Evolutionary conservation across 768 basidiomycete genomes (phyloP).

Genomic region (Auricularia sp.): DNA sequence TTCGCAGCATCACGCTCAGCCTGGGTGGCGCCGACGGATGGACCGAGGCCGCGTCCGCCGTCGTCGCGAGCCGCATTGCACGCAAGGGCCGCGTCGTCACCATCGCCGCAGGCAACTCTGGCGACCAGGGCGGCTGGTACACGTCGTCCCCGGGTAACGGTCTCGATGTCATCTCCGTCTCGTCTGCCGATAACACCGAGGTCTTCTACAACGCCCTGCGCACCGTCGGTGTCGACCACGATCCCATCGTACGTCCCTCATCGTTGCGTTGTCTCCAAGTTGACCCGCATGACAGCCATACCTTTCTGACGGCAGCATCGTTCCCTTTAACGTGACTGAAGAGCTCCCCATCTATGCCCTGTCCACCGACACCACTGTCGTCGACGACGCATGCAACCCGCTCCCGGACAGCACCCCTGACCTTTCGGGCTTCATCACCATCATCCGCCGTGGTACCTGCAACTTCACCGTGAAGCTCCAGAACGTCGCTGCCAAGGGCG

Average conservation of each 20-base stretch:
- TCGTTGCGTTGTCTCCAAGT: not conserved
- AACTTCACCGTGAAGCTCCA: constrained; percentile 18
- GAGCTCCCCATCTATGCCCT: constrained; percentile 25
- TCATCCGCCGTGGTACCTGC: constrained; percentile 28
- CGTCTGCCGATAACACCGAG: constrained; percentile 13
- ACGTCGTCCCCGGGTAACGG: constrained; percentile 23
- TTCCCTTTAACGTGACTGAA: constrained; percentile 18
- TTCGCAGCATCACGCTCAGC: constrained; percentile 21
- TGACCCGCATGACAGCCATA: not conserved
- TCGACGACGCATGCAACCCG: constrained; percentile 23
- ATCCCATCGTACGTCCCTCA: not conserved
- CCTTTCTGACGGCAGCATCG: constrained; percentile 2
- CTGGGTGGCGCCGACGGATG: constrained; percentile 25
- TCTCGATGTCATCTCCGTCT: constrained; percentile 21
- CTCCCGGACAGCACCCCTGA: constrained; percentile 21
- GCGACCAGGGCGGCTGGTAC: constrained; percentile 25
- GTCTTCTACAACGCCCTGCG: not conserved
- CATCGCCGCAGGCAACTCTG: constrained; percentile 26
- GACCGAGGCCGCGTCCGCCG: constrained; percentile 20
- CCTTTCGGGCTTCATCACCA: constrained; percentile 21
- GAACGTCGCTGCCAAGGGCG: constrained; percentile 16
- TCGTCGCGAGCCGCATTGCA: constrained; percentile 24
- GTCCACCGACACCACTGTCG: constrained; percentile 17
- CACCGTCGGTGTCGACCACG: constrained; percentile 11
- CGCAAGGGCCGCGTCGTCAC: constrained; percentile 22